Conservation (phyloP, 2,329 filamentous ascomycete genomes). For the Teratosphaeria gauchensis region DNA sequence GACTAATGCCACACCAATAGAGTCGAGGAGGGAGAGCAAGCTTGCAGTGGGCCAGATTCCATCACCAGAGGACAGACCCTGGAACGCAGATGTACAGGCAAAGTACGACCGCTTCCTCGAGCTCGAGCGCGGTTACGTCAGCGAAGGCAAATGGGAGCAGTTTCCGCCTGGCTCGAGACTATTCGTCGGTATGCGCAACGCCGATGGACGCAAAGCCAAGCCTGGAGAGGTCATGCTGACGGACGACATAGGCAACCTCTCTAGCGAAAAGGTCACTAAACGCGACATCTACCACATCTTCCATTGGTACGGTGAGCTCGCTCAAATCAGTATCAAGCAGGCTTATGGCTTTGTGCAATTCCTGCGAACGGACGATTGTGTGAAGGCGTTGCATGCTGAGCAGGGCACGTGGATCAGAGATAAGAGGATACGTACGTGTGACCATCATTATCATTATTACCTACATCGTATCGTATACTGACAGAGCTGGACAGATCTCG, state of each 20-base stretch:
- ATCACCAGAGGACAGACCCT: conserved; percentile 40
- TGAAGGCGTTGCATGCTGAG: conserved; percentile 62
- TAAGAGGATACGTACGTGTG: conserved; percentile 77
- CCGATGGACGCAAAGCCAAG: conserved; percentile 4
- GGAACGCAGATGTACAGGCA: conserved; percentile 50
- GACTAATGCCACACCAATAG: conserved; percentile 9
- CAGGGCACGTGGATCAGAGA: conserved; percentile 76
- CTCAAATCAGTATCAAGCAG: conserved; percentile 92
- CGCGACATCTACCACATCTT: conserved; percentile 89
- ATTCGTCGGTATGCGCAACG: conserved; percentile 58
- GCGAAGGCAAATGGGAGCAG: conserved; percentile 70
- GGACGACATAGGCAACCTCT: conserved; percentile 62
- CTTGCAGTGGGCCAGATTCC: conserved; percentile 19
- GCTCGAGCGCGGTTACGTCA: conserved; percentile 65
- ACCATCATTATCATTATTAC: neutral
- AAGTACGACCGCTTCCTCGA: conserved; percentile 63
- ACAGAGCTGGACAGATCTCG: conserved; percentile 53
- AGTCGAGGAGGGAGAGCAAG: conserved; percentile 21
- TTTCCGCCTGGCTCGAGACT: conserved; percentile 69
- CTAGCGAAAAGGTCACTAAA: conserved; percentile 87
- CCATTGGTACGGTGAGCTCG: conserved; percentile 71
- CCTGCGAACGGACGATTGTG: conserved; percentile 64
- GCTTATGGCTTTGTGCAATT: conserved; percentile 97
- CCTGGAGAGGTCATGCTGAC: conserved; percentile 1
- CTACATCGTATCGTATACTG: conserved; percentile 21